These are phyloP conservation scores for Fusarium heterosporum DNA, from an alignment of 2,329 filamentous ascomycete genomes.

Conservation along the genomic window DNA sequence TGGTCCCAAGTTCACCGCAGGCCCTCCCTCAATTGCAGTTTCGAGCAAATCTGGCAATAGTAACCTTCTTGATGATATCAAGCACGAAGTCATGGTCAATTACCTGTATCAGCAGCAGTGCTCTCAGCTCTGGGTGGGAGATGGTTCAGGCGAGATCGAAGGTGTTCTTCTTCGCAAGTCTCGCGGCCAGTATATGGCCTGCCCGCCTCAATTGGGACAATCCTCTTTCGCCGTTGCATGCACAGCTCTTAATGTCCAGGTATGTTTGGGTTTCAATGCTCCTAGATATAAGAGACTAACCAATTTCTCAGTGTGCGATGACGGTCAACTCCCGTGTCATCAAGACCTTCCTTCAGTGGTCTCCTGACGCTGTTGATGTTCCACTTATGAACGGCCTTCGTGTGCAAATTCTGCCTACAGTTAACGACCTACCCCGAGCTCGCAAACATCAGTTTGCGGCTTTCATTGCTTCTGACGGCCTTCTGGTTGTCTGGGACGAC, in stretches of 20 bases:
- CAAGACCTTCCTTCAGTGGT: conserved; percentile 80
- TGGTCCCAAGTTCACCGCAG: conserved; percentile 61
- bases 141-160: conserved; percentile 74
- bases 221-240: conserved; percentile 74
- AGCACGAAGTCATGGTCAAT: conserved; percentile 86
- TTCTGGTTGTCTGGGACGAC: conserved; percentile 86
- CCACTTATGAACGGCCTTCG: conserved; percentile 81
- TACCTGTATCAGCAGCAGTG: conserved; percentile 86
- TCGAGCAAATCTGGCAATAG: conserved; percentile 59
- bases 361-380: conserved; percentile 78
- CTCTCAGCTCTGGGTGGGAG: conserved; percentile 77
- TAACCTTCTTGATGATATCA: conserved; percentile 75
- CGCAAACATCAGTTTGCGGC: conserved; percentile 85
- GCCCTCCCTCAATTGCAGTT: conserved; percentile 65
- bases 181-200: conserved; percentile 77
- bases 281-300: background rate
- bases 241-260: conserved; percentile 77
- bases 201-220: conserved; percentile 71
- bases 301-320: conserved; percentile 73
- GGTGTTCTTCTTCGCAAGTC: conserved; percentile 78
- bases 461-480: conserved; percentile 76
- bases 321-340: conserved; percentile 84
- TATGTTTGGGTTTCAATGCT: conserved; percentile 51
- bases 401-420: conserved; percentile 78
- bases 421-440: conserved; percentile 76